Percentiles rank a stretch among this genome's conserved stretches.
These are phyloP conservation scores for Crithidia expoeki DNA, from an alignment of 208 protist species.

Conservation along the genomic window DNA sequence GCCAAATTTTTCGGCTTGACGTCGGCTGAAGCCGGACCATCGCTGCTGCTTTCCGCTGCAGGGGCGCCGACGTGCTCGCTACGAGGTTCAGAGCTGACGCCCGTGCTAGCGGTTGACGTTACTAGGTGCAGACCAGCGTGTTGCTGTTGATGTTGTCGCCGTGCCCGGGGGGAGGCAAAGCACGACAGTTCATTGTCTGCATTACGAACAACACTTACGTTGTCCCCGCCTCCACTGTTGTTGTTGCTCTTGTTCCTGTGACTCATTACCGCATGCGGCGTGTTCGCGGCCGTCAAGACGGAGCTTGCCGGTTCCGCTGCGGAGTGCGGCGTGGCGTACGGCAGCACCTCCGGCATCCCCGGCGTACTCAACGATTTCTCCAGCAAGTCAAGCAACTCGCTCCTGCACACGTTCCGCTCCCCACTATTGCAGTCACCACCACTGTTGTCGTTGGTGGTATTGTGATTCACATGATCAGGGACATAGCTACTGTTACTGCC, in stretches of 20 bases:
- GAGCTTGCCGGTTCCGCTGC: slow-evolving; percentile 12
- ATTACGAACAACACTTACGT: not conserved
- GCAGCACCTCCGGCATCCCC: slow-evolving; percentile 16
- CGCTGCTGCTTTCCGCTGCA: not conserved
- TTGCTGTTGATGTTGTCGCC: not conserved
- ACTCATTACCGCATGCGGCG: not conserved
- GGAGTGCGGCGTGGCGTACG: slow-evolving; percentile 10
- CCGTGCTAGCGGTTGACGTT: not conserved
- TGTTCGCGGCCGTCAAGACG: slow-evolving; percentile 1
- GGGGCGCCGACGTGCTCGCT: too few species aligned
- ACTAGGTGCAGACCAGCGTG: not conserved
- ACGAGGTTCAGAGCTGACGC: too few species aligned
- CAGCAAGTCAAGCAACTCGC: not conserved
- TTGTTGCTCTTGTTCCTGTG: too few species aligned
- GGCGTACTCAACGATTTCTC: slow-evolving; percentile 4
- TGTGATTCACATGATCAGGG: not conserved
- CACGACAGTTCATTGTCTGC: not conserved
- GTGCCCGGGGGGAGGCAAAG: not conserved
- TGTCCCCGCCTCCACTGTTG: not conserved
- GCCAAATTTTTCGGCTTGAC: too few species aligned
- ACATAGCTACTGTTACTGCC: not conserved
- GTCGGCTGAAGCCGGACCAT: too few species aligned
- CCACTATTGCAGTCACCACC: not conserved
- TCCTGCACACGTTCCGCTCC: not conserved
- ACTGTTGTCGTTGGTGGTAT: not conserved